Evolutionary conservation across 208 protist species (phyloP).

Genomic region (Crithidia brevicula): DNA sequence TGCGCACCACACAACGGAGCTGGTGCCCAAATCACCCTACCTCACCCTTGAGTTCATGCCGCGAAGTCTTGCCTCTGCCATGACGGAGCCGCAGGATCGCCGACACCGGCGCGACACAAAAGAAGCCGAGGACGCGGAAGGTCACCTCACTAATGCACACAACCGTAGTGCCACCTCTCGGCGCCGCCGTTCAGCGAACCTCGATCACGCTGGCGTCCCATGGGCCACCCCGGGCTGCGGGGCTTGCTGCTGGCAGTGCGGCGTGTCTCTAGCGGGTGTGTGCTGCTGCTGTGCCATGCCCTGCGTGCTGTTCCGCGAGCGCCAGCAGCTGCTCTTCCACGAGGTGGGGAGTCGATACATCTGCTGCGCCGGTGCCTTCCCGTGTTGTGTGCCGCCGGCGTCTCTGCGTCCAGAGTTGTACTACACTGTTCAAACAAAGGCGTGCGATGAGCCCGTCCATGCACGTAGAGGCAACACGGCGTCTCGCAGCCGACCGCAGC

Average conservation of each 20-base stretch:
- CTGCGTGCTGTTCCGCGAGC: constrained; percentile 46
- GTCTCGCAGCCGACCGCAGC: background rate
- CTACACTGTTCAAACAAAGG: constrained; percentile 26
- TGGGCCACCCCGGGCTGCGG: constrained; percentile 33
- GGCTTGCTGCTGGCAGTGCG: constrained; percentile 32
- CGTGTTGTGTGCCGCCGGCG: constrained; percentile 46
- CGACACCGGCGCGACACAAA: too few relatives aligned
- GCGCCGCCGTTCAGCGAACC: constrained; percentile 6
- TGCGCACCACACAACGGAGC: background rate
- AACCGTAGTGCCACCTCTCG: background rate
- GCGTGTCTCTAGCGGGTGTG: constrained; percentile 25
- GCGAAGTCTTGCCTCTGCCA: background rate
- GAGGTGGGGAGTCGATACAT: constrained; percentile 42
- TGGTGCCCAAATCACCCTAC: constrained; percentile 30
- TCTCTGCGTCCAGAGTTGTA: constrained; percentile 56
- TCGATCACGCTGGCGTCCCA: constrained; percentile 1
- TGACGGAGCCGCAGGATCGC: background rate
- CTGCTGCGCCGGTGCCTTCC: constrained; percentile 47
- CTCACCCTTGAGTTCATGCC: constrained; percentile 24
- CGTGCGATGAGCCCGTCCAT: constrained; percentile 4
- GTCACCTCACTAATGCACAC: too few relatives aligned
- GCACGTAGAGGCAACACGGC: too few relatives aligned
- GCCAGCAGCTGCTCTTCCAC: constrained; percentile 43
- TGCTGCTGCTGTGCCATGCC: constrained; percentile 44
- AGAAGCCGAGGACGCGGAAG: too few relatives aligned